These are phyloP conservation scores for Catunica adiposa DNA, from an alignment of 2,329 filamentous ascomycete species.

Conservation along the genomic window DNA sequence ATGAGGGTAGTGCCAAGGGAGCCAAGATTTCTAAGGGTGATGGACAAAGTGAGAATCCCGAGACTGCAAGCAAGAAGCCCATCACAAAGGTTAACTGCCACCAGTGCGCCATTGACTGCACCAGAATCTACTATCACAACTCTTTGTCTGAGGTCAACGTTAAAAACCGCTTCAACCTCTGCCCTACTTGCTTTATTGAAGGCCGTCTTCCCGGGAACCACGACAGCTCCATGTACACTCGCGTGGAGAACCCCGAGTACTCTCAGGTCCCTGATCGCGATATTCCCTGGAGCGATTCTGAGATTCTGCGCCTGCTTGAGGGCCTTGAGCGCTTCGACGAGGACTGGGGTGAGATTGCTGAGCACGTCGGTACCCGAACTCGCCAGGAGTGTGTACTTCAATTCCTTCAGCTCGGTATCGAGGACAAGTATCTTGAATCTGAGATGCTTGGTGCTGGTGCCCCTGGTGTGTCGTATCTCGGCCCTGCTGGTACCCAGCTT, in stretches of 20 bases:
- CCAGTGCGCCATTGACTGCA: slow-evolving; percentile 83
- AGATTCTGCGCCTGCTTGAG: slow-evolving; percentile 77
- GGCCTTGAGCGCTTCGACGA: slow-evolving; percentile 86
- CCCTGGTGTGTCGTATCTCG: slow-evolving; percentile 47
- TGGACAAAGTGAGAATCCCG: slow-evolving; percentile 61
- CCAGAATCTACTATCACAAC: slow-evolving; percentile 43
- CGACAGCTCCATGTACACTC: slow-evolving; percentile 64
- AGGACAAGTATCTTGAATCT: slow-evolving; percentile 88
- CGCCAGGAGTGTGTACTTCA: slow-evolving; percentile 93
- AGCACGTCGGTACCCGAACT: slow-evolving; percentile 80
- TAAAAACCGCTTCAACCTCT: slow-evolving; percentile 70
- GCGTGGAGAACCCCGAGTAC: slow-evolving; percentile 78
- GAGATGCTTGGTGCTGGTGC: slow-evolving; percentile 37
- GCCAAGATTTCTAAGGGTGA: slow-evolving; percentile 51
- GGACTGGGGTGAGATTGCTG: slow-evolving; percentile 85
- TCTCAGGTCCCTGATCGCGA: slow-evolving; percentile 65
- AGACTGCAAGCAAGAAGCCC: slow-evolving; percentile 44
- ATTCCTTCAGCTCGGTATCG: slow-evolving; percentile 90
- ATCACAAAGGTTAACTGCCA: slow-evolving; percentile 65
- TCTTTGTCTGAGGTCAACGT: slow-evolving; percentile 39
- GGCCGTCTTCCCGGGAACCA: slow-evolving; percentile 68
- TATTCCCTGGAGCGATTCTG: slow-evolving; percentile 78
- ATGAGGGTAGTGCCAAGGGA: slow-evolving; percentile 75
- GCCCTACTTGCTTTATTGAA: slow-evolving; percentile 78
- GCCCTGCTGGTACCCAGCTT: slow-evolving; percentile 59